Evolutionary conservation across 2,329 filamentous ascomycete species (phyloP).

Genomic region (Aspergillus alliaceus): DNA sequence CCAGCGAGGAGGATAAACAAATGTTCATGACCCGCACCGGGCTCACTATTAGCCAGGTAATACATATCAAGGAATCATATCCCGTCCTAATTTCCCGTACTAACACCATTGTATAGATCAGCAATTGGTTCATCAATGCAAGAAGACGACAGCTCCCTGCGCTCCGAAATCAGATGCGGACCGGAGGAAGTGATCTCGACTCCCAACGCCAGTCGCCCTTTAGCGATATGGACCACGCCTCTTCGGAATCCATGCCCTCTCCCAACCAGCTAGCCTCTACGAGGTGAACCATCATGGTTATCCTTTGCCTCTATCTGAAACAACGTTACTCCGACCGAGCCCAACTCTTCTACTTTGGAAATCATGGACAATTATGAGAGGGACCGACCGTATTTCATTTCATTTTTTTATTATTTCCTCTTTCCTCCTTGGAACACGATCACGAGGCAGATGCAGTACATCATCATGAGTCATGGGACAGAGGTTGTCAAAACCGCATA

Average conservation of each 20-base stretch:
- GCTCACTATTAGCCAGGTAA: slow-evolving; percentile 68
- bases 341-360: not conserved
- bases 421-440: not conserved
- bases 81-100: not conserved
- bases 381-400: not conserved
- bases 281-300: not conserved
- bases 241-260: slow-evolving; percentile 28
- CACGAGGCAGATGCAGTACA: slow-evolving; percentile 12
- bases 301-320: not conserved
- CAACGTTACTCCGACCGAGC: not conserved
- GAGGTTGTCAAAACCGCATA: slow-evolving; percentile 6
- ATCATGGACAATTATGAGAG: not conserved
- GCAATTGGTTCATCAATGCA: slow-evolving; percentile 56
- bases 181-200: slow-evolving; percentile 29
- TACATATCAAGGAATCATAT: slow-evolving; percentile 2
- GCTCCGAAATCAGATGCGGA: slow-evolving; percentile 46
- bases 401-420: not conserved
- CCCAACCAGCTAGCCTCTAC: slow-evolving; percentile 20
- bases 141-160: slow-evolving; percentile 49
- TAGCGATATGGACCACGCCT: slow-evolving; percentile 34
- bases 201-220: slow-evolving; percentile 35
- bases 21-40: slow-evolving; percentile 74
- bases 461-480: slow-evolving; percentile 17
- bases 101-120: slow-evolving; percentile 40
- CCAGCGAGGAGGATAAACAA: slow-evolving; percentile 84